Evolutionary conservation across 2,329 filamentous ascomycete species (phyloP).

Genomic region (Penicillium aurantiogriseum): DNA sequence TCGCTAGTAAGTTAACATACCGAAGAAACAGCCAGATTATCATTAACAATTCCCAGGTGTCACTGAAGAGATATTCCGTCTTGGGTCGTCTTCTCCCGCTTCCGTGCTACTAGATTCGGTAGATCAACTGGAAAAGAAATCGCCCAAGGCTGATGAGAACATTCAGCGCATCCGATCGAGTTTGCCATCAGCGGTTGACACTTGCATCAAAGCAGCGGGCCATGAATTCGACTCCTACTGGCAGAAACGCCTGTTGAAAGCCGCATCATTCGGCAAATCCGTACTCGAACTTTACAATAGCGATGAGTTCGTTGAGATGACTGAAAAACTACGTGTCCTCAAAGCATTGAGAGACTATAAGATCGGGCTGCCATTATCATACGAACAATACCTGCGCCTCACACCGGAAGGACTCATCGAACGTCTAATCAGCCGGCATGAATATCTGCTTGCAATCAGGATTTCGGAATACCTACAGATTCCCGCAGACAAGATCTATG

Average conservation of each 20-base stretch:
- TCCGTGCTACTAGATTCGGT: constrained; percentile 93
- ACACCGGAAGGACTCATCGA: constrained; percentile 86
- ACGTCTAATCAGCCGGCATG: constrained; percentile 80
- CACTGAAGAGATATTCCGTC: constrained; percentile 83
- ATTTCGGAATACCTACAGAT: constrained; percentile 84
- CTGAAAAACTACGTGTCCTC: constrained; percentile 84
- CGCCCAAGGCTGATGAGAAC: constrained; percentile 94
- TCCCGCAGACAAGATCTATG: constrained; percentile 85
- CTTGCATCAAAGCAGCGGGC: constrained; percentile 87
- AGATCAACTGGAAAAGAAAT: constrained; percentile 85
- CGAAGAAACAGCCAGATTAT: neutral
- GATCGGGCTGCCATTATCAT: constrained; percentile 83
- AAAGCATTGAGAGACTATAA: constrained; percentile 92
- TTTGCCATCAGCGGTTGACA: constrained; percentile 88
- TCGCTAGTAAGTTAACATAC: constrained; percentile 56
- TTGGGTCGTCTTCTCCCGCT: constrained; percentile 82
- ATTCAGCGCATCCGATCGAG: constrained; percentile 89
- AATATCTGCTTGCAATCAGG: constrained; percentile 86
- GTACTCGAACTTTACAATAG: constrained; percentile 96
- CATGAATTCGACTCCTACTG: constrained; percentile 86
- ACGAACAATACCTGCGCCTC: constrained; percentile 88
- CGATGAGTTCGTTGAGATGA: constrained; percentile 98
- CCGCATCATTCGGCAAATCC: constrained; percentile 95
- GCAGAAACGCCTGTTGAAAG: constrained; percentile 95
- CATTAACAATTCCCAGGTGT: constrained; percentile 51